Conservation (phyloP, 208 protist species). For the Trypanosoma melophagium region DNA sequence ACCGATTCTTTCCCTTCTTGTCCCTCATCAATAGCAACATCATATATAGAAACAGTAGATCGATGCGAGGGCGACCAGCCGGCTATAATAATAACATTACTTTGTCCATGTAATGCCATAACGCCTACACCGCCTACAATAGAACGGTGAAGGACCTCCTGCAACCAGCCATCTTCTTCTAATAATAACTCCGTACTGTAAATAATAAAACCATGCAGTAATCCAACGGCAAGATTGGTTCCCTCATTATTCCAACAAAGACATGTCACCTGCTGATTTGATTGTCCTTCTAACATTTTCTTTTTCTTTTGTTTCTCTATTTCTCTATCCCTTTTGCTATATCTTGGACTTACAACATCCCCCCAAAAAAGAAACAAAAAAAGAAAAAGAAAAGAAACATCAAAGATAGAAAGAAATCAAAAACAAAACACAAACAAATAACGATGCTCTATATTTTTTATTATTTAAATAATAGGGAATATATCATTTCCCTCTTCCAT, state of each 20-base stretch:
- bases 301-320: not conserved
- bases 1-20: not conserved
- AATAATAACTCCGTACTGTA: constrained; percentile 65
- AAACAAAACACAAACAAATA: no score
- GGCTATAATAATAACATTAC: constrained; percentile 51
- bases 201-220: constrained; percentile 56
- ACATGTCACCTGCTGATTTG: constrained; percentile 39
- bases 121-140: constrained; percentile 63
- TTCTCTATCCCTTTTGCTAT: no score
- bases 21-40: constrained; percentile 11
- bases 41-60: constrained; percentile 13
- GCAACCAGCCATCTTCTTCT: constrained; percentile 26
- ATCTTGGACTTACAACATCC: no score
- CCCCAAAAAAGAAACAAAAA: no score
- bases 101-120: constrained; percentile 56
- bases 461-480: no score
- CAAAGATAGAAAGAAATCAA: no score
- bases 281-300: not conserved
- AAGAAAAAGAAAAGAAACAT: no score
- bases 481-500: no score
- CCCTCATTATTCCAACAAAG: constrained; percentile 62
- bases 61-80: constrained; percentile 33
- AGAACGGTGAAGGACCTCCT: constrained; percentile 45
- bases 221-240: constrained; percentile 58
- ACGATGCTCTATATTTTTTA: no score